These are phyloP conservation scores for Domatiomyces catenatus DNA, from an alignment of 2,329 filamentous ascomycete genomes.

Conservation along the genomic window DNA sequence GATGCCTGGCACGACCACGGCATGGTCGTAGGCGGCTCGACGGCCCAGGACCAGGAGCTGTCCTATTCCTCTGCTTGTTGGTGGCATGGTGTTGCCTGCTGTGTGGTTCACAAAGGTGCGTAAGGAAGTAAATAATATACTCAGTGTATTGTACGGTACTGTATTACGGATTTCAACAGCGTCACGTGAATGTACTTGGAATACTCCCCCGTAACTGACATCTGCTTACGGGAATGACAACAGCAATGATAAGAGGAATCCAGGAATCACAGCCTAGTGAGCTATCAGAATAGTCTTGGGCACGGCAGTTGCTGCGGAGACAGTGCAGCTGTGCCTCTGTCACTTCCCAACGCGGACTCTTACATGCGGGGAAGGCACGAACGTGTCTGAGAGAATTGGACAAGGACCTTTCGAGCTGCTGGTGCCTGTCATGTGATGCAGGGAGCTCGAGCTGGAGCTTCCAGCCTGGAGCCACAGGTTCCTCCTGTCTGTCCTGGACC, in stretches of 20 bases:
- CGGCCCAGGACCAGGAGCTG: not conserved
- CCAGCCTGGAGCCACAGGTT: not conserved
- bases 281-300: too few species aligned
- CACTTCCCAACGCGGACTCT: not conserved
- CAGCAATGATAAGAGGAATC: too few species aligned
- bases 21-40: not conserved
- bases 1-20: not conserved
- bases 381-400: conserved; percentile 1
- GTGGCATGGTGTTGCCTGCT: not conserved
- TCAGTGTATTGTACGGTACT: too few species aligned
- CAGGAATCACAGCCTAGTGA: too few species aligned
- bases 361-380: conserved; percentile 1
- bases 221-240: too few species aligned
- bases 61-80: not conserved
- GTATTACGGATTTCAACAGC: too few species aligned
- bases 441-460: not conserved
- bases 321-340: not conserved
- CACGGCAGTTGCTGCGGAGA: too few species aligned
- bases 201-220: too few species aligned
- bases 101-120: too few species aligned
- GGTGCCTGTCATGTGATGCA: not conserved
- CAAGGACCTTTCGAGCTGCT: not conserved
- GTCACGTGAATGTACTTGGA: too few species aligned
- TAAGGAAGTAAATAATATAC: too few species aligned
- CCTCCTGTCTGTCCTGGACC: not conserved